Evolutionary conservation across 2,329 filamentous ascomycete species (phyloP).

Genomic region (Neofusicoccum kwambonambiense): DNA sequence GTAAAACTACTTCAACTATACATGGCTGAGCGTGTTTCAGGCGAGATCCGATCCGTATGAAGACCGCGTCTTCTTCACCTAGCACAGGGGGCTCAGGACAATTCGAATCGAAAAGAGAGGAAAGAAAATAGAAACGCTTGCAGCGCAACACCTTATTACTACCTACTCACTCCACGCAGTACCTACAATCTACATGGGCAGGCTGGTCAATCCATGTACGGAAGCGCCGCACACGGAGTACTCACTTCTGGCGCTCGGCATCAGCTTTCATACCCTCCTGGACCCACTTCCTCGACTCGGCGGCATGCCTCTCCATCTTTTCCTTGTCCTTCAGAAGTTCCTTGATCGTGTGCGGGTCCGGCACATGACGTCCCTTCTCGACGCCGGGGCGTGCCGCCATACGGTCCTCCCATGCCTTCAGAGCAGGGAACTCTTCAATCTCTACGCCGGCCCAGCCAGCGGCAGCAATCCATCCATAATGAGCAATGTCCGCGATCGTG

Average conservation of each 20-base stretch:
- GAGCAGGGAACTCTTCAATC: slow-evolving; percentile 69
- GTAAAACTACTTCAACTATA: too few species aligned
- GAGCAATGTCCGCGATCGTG: slow-evolving; percentile 70
- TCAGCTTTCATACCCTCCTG: slow-evolving; percentile 68
- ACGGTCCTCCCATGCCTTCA: slow-evolving; percentile 75
- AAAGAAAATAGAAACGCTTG: too few species aligned
- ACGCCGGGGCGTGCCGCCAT: slow-evolving; percentile 69
- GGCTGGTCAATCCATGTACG: background rate
- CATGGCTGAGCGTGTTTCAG: too few species aligned
- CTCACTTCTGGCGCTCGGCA: slow-evolving; percentile 46
- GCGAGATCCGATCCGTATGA: too few species aligned
- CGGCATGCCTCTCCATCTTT: slow-evolving; percentile 58
- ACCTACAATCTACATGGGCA: background rate
- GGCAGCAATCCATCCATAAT: slow-evolving; percentile 73
- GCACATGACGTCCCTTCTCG: slow-evolving; percentile 73
- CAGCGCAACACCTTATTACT: too few species aligned
- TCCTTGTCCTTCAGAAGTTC: slow-evolving; percentile 59
- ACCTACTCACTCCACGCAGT: too few species aligned
- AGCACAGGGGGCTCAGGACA: too few species aligned
- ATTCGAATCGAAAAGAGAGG: too few species aligned
- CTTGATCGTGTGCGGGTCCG: slow-evolving; percentile 60
- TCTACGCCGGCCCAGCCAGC: slow-evolving; percentile 63
- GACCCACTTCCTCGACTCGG: slow-evolving; percentile 60
- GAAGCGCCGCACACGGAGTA: background rate
- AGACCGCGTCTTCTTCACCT: too few species aligned